Percentiles rank a stretch among this genome's conserved stretches.
phyloP scores from a whole-genome alignment of 2,329 filamentous ascomycete species.

The Tolypocladium endophyticum region DNA sequence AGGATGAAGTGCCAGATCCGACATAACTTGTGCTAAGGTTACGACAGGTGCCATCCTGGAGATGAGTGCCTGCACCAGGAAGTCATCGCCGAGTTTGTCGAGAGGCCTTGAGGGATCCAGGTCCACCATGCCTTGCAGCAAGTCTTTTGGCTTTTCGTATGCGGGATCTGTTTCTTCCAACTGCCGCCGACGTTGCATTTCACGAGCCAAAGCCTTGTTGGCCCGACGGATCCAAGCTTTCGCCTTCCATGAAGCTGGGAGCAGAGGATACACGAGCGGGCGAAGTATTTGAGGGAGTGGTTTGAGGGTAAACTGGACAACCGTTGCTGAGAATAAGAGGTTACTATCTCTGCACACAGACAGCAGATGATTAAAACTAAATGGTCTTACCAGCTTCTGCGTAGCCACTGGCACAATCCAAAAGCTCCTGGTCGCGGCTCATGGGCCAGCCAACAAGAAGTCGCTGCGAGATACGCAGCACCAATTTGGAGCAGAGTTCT shows the following conservation, averaged over 20 bases:
- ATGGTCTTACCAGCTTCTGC: background rate
- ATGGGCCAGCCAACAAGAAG: background rate
- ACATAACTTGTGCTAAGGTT: background rate
- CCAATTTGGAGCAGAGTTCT: background rate
- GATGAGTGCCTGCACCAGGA: background rate
- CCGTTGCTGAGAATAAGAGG: background rate
- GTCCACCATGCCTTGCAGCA: background rate
- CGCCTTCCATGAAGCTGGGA: background rate
- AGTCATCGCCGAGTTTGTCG: background rate
- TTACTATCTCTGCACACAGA: background rate
- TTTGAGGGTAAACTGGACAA: background rate
- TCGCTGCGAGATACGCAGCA: background rate
- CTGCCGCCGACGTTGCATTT: background rate
- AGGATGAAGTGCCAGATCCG: background rate
- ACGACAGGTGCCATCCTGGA: background rate
- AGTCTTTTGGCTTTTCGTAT: background rate
- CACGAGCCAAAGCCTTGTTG: background rate
- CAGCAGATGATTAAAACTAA: background rate
- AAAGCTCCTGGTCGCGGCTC: background rate
- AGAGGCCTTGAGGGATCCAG: background rate
- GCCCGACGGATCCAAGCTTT: background rate
- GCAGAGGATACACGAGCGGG: background rate
- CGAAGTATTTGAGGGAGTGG: background rate
- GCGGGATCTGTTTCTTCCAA: background rate
- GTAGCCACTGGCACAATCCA: background rate